phyloP scores from a whole-genome alignment of 2,329 filamentous ascomycete genomes.

The Pyrenochaeta sp. region DNA sequence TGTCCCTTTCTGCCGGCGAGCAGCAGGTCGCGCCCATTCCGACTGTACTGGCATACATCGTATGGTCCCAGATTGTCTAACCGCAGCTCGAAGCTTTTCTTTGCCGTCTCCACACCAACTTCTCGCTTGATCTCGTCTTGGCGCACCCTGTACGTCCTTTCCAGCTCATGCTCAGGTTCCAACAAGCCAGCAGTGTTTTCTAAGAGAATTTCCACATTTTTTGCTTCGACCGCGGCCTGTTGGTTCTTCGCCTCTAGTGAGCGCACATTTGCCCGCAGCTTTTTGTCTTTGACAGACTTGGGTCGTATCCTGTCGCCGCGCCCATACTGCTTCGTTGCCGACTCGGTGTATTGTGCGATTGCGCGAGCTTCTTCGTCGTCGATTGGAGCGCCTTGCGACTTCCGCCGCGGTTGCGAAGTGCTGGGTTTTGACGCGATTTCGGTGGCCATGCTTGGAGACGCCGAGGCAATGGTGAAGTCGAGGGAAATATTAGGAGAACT shows the following conservation, averaged over 20 bases:
- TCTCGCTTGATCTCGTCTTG: conserved; percentile 83
- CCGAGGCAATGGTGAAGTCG: too few relatives aligned
- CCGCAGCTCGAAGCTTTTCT: conserved; percentile 91
- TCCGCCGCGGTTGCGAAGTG: conserved; percentile 27
- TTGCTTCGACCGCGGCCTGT: conserved; percentile 81
- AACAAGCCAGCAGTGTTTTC: conserved; percentile 88
- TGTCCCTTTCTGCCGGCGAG: conserved; percentile 92
- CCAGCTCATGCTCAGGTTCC: conserved; percentile 86
- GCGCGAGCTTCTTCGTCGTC: conserved; percentile 41
- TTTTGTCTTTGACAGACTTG: conserved; percentile 84
- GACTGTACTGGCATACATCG: conserved; percentile 84
- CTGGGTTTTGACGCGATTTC: conserved; percentile 25
- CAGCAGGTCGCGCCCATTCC: conserved; percentile 86
- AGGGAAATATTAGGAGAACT: neutral
- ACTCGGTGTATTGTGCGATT: conserved; percentile 42
- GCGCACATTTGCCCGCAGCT: conserved; percentile 81
- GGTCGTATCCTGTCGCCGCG: conserved; percentile 79
- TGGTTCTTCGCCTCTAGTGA: conserved; percentile 83
- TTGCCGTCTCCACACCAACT: conserved; percentile 83
- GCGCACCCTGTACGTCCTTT: conserved; percentile 89
- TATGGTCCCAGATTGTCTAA: conserved; percentile 83
- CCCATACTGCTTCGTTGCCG: conserved; percentile 80
- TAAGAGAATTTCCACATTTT: conserved; percentile 93
- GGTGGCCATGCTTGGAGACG: conserved; percentile 18
- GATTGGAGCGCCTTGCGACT: conserved; percentile 29